Evolutionary conservation across 805 yeast genomes (phyloP), one percentile per base, ranked within the genome.

Genomic region (Cyberlindnera euphorbiiphila): DNA sequence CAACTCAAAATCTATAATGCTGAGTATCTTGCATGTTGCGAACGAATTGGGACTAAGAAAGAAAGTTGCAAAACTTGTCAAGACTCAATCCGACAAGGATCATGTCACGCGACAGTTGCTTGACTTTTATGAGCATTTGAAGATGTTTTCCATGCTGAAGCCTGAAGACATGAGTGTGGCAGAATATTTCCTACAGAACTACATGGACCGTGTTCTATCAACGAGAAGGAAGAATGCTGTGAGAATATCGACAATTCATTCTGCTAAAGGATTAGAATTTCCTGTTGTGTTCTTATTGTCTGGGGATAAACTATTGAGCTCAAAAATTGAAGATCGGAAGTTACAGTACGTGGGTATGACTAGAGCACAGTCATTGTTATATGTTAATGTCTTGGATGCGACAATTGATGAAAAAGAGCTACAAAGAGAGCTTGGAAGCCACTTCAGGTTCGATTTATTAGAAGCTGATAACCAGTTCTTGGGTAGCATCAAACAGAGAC

Each of bases 251-350:
- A 84, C 91, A 0, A 72, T 84, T 2, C 91, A 84, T 56, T 68
- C 85, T 0, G 77, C 89, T 1, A 84, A 84, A 48, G 91, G 93
- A 0, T 56, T 81, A 5, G 88, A 83, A 44, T 81, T 76, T 48
- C 87, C 88, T 0, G 65, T 81, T 10, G 86, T 80, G 2, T 81
- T 82, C 55, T 29, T 42, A 10, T 53, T 34, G 20, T 17, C 30
- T 14, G 44, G 45, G 5, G 35, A 29, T 4, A 20, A 18, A 18
- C 22, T 45, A 5, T 5, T 16, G 14, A 15, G 23, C 10, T 34
- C 24, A 2, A 16, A 13, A 2, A 9, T 15, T n/a, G 61, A 57
- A 12, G 67, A 65, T 12, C 61, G 65, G 12, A 64, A 78, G 32
- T 54, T 75, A 10, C 59, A 74, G 13, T 83, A 81, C 52, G 88